Evolutionary conservation across 2,329 filamentous ascomycete genomes (phyloP), one percentile per base, ranked within the genome.

Genomic region (Clonostachys rosea): DNA sequence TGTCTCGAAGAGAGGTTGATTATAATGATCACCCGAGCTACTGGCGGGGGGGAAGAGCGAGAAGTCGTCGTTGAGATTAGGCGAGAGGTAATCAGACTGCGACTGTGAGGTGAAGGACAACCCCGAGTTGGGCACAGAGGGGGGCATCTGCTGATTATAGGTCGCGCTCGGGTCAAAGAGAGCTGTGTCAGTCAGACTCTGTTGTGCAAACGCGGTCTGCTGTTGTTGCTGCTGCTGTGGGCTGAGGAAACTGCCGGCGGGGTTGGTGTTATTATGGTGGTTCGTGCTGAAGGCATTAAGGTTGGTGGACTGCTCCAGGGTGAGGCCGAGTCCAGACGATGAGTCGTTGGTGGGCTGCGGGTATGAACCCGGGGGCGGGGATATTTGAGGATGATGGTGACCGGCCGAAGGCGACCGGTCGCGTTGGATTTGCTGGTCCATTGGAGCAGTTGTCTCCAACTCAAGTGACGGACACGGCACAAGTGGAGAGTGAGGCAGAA

Each of bases 341-440:
- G 65, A 59, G 49, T 74, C 66, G 60, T 73, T 73, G 24, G 24
- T 30, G 42, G 61, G 53, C 61, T 74, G 69, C 24, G 24, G 24
- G 62, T 75, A 71, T 59, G 76, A 79, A 57, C 73, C 73, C 66
- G 78, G 78, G 61, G 81, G 81, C 57, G 82, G 79, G 58, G 83
- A 85, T 83, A 82, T 75, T 71, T 72, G 64, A 62, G 67, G 68
- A 59, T 79, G 74, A 56, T 75, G 75, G 59, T 78, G 75, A 53
- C 74, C 74, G 61, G 73, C 72, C 59, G 83, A 84, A 55, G 76
- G 79, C 56, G 83, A 85, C 61, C 81, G 81, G 62, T 80, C 80
- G 63, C 60, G 63, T 54, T 67, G 67, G 58, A 57, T 58, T 52
- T 68, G 65, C 54, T 69, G 67, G 62, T 69, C 67, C 69, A 72